Evolutionary conservation across 768 basidiomycete species (phyloP).

Genomic region (Sarcodon sp.): DNA sequence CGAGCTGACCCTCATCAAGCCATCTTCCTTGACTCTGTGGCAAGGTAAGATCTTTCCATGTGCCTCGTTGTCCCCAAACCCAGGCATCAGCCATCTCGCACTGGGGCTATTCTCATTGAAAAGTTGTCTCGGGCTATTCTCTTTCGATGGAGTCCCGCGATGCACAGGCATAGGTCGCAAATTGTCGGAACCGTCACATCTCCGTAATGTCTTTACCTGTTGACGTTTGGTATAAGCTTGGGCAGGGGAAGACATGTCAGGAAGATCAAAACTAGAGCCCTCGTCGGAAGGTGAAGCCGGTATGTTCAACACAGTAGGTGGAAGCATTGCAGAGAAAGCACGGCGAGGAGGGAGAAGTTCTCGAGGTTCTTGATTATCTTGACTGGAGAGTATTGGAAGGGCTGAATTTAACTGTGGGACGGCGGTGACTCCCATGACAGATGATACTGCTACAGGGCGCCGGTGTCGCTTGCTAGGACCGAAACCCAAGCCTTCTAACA

Average conservation of each 20-base stretch:
- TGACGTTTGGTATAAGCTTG: slow-evolving; percentile 72
- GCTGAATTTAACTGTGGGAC: slow-evolving; percentile 7
- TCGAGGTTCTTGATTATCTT: slow-evolving; percentile 5
- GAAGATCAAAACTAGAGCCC: slow-evolving; percentile 37
- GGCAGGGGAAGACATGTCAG: slow-evolving; percentile 70
- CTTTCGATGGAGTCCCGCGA: slow-evolving; percentile 40
- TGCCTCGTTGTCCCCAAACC: slow-evolving; percentile 90
- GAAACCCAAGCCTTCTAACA: slow-evolving; percentile 38
- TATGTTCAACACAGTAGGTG: slow-evolving; percentile 15
- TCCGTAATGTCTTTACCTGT: slow-evolving; percentile 61
- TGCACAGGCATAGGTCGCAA: slow-evolving; percentile 33
- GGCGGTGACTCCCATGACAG: slow-evolving; percentile 25
- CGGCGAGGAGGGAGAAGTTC: slow-evolving; percentile 42
- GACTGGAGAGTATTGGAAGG: slow-evolving; percentile 9
- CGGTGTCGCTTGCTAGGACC: slow-evolving; percentile 46
- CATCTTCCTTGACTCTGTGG: slow-evolving; percentile 88
- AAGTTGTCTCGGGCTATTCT: slow-evolving; percentile 25
- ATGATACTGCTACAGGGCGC: slow-evolving; percentile 57
- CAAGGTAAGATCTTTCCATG: slow-evolving; percentile 91
- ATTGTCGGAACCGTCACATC: slow-evolving; percentile 75
- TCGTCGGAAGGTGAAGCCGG: slow-evolving; percentile 31
- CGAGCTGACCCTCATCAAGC: slow-evolving; percentile 78
- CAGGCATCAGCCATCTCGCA: slow-evolving; percentile 35
- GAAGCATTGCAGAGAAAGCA: slow-evolving; percentile 65
- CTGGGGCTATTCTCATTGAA: slow-evolving; percentile 15